phyloP scores from a whole-genome alignment of 768 basidiomycete species.

The Galerina marginata region DNA sequence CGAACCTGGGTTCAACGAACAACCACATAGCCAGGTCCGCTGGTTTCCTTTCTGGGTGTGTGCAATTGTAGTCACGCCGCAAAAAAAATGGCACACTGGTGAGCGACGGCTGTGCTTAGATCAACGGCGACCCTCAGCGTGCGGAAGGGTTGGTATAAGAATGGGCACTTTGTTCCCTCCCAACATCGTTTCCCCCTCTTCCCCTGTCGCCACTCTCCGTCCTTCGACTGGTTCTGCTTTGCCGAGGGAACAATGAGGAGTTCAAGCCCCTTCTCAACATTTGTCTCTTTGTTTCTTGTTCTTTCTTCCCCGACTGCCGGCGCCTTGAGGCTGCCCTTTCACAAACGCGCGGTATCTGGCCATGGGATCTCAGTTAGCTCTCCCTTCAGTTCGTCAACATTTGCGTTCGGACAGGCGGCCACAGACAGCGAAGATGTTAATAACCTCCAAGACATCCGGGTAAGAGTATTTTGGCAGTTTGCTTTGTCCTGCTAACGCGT shows the following conservation, averaged over 20 bases:
- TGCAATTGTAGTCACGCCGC: too few species aligned
- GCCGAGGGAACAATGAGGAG: not conserved
- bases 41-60: too few species aligned
- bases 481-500: not conserved
- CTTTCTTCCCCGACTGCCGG: not conserved
- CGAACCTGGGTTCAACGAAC: too few species aligned
- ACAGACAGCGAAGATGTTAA: conserved; percentile 14
- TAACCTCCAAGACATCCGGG: conserved; percentile 22
- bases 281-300: conserved; percentile 2
- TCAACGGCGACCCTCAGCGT: too few species aligned
- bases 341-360: not conserved
- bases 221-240: not conserved
- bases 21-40: too few species aligned
- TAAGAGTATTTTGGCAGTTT: not conserved
- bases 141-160: too few species aligned
- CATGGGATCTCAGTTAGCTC: conserved; percentile 1
- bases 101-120: too few species aligned
- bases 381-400: conserved; percentile 2
- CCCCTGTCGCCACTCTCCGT: not conserved
- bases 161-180: too few species aligned
- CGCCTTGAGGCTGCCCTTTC: conserved; percentile 8
- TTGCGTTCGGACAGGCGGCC: not conserved
- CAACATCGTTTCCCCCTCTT: not conserved
- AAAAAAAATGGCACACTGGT: too few species aligned
- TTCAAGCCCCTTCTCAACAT: not conserved